Evolutionary conservation across 257 asterid genomes (phyloP).

Genomic region (Primulina eburnea): DNA sequence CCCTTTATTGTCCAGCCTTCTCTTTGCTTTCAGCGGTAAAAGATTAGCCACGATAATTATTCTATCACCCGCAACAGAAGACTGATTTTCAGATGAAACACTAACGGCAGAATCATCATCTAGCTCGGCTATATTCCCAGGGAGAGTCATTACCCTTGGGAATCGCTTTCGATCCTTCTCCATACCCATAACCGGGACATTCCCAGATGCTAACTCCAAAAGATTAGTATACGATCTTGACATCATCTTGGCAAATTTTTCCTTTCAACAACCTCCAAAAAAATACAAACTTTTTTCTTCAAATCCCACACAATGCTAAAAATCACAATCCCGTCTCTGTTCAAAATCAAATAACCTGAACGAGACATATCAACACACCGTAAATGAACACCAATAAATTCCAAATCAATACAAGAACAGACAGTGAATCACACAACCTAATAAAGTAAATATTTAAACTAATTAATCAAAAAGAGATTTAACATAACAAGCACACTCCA

Average conservation of each 20-base stretch:
- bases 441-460: too few relatives aligned
- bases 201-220: slow-evolving; percentile 7
- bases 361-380: neutral
- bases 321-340: neutral
- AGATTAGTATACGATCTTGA: slow-evolving; percentile 11
- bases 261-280: neutral
- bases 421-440: neutral
- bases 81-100: slow-evolving; percentile 6
- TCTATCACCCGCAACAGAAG: slow-evolving; percentile 1
- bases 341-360: neutral
- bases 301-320: neutral
- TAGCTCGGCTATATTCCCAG: neutral
- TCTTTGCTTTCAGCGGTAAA: neutral
- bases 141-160: slow-evolving; percentile 6
- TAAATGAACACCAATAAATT: neutral
- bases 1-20: slow-evolving; percentile 10
- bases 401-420: neutral
- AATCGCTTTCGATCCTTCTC: neutral
- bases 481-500: neutral
- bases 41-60: slow-evolving; percentile 7
- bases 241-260: neutral
- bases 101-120: slow-evolving; percentile 6
- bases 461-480: neutral
- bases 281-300: neutral
- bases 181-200: neutral